Evolutionary conservation across 208 protist genomes (phyloP).

Genomic region (Leishmania tarentolae): DNA sequence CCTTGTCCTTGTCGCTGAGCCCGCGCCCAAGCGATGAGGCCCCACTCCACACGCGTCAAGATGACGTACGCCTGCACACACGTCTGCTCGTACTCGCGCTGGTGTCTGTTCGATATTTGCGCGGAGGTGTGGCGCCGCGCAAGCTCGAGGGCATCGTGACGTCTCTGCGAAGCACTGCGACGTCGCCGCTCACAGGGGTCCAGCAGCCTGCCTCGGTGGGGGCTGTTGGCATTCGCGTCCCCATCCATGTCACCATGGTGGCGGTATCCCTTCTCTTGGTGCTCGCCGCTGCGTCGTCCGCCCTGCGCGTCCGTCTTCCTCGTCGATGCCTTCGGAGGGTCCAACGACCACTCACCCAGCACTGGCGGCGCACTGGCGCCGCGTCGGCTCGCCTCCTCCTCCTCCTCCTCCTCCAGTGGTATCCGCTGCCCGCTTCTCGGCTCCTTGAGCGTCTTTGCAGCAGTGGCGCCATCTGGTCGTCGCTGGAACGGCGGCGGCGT

Average conservation of each 20-base stretch:
- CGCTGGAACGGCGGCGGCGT: neutral
- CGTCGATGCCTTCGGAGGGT: neutral
- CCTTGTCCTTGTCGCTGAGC: slow-evolving; percentile 7
- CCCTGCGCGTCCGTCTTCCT: neutral
- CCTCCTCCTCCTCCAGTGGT: neutral
- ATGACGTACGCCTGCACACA: slow-evolving; percentile 19
- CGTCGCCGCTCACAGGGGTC: neutral
- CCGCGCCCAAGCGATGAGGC: slow-evolving; percentile 7
- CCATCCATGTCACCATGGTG: neutral
- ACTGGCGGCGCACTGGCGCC: neutral
- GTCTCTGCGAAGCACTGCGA: neutral
- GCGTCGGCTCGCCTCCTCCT: neutral
- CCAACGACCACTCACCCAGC: slow-evolving; percentile 7
- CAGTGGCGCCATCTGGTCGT: neutral
- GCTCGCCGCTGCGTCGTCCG: neutral
- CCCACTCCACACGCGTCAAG: slow-evolving; percentile 11
- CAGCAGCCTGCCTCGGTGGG: neutral
- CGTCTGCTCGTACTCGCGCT: slow-evolving; percentile 3
- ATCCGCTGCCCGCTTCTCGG: neutral
- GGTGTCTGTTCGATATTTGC: slow-evolving; percentile 4
- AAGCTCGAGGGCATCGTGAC: slow-evolving; percentile 4
- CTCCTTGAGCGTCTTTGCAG: neutral
- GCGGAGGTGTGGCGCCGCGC: neutral
- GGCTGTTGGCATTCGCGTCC: neutral
- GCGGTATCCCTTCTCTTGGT: no score